phyloP scores from a whole-genome alignment of 805 yeast species.

The Candida alai region DNA sequence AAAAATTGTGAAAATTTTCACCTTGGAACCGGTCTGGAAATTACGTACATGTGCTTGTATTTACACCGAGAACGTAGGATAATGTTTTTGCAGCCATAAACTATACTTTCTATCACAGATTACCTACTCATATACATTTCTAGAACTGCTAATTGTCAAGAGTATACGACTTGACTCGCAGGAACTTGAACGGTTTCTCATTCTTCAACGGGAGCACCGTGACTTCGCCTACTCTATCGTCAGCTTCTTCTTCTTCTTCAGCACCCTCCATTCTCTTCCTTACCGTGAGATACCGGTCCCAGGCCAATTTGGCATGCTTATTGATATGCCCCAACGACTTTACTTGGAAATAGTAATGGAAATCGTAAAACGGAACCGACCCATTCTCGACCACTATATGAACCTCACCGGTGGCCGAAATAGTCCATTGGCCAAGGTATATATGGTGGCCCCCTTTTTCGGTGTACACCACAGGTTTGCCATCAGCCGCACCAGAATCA shows the following conservation, averaged over 20 bases:
- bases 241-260: constrained; percentile 27
- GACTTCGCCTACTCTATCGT: constrained; percentile 48
- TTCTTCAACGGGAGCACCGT: constrained; percentile 53
- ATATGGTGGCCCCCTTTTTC: constrained; percentile 30
- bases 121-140: too few relatives aligned
- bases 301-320: constrained; percentile 65
- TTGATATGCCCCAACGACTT: constrained; percentile 53
- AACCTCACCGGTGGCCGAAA: constrained; percentile 49
- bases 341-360: constrained; percentile 61
- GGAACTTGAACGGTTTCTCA: constrained; percentile 78
- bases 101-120: background rate
- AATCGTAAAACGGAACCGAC: constrained; percentile 54
- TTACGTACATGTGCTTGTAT: background rate
- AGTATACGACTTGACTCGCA: constrained; percentile 49
- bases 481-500: constrained; percentile 3
- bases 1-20: too few relatives aligned
- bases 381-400: constrained; percentile 53
- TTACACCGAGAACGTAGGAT: background rate
- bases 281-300: constrained; percentile 62
- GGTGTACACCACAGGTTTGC: constrained; percentile 4
- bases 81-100: background rate
- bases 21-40: too few relatives aligned
- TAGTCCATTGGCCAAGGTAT: constrained; percentile 53
- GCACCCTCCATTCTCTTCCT: constrained; percentile 36
- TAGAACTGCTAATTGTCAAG: constrained; percentile 4